These are phyloP conservation scores for Mycotypha africana DNA, from an alignment of 371 early-diverging fungal species.

Conservation along the genomic window DNA sequence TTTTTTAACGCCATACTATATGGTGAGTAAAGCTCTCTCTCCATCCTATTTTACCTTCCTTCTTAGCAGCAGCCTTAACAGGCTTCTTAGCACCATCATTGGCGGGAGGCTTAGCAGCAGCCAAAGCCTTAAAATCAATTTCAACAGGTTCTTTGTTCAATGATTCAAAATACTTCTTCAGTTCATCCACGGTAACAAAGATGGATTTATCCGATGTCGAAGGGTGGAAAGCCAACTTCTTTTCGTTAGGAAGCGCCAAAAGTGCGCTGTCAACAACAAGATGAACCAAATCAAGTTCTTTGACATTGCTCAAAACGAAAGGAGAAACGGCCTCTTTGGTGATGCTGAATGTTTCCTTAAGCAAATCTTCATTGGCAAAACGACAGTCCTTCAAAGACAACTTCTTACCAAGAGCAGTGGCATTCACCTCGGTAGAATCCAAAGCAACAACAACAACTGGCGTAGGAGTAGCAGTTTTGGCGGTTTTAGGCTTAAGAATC, in stretches of 20 bases:
- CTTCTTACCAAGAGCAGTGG: slow-evolving; percentile 53
- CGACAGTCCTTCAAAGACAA: slow-evolving; percentile 65
- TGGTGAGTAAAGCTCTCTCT: too few species aligned
- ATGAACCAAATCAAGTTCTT: slow-evolving; percentile 45
- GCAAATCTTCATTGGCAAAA: slow-evolving; percentile 60
- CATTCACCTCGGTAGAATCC: slow-evolving; percentile 47
- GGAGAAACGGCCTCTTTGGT: slow-evolving; percentile 61
- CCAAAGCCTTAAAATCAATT: slow-evolving; percentile 42
- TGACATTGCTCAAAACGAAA: slow-evolving; percentile 52
- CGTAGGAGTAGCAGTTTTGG: slow-evolving; percentile 57
- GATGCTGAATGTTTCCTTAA: slow-evolving; percentile 46
- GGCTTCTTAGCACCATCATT: slow-evolving; percentile 31
- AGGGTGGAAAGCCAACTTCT: slow-evolving; percentile 57
- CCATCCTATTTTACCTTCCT: slow-evolving; percentile 42
- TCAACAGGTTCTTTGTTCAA: slow-evolving; percentile 31
- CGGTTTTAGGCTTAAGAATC: slow-evolving; percentile 70
- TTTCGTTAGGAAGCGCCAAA: slow-evolving; percentile 24
- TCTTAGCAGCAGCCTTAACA: slow-evolving; percentile 22
- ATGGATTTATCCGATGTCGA: slow-evolving; percentile 48
- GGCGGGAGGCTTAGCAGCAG: slow-evolving; percentile 33
- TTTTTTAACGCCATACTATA: too few species aligned
- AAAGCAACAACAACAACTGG: slow-evolving; percentile 61
- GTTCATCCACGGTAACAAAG: slow-evolving; percentile 45
- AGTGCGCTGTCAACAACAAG: slow-evolving; percentile 56
- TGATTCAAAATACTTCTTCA: slow-evolving; percentile 41